phyloP scores from a whole-genome alignment of 2,329 filamentous ascomycete genomes.

The Grosmannia clavigera region DNA sequence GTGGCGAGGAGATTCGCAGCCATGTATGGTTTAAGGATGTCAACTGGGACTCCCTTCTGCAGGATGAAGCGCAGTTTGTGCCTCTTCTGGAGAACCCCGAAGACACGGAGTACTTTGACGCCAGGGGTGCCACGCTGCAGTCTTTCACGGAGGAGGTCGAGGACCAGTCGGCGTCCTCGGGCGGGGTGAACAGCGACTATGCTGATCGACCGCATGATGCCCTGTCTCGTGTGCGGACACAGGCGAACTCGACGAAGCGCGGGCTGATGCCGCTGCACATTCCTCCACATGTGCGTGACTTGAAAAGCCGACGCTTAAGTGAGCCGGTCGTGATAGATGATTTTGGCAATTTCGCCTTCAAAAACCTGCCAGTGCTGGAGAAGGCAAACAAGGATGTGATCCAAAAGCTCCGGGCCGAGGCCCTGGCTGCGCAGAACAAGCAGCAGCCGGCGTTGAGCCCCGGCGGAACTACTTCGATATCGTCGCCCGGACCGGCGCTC shows the following conservation, averaged over 20 bases:
- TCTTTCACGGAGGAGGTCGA: slow-evolving; percentile 91
- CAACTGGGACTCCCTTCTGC: slow-evolving; percentile 82
- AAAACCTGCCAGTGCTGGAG: slow-evolving; percentile 90
- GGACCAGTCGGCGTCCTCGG: slow-evolving; percentile 69
- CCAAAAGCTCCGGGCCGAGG: slow-evolving; percentile 86
- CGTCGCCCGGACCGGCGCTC: slow-evolving; percentile 52
- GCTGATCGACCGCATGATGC: slow-evolving; percentile 88
- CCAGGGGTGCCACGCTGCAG: slow-evolving; percentile 80
- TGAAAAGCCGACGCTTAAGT: slow-evolving; percentile 75
- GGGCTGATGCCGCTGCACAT: slow-evolving; percentile 93
- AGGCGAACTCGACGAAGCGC: slow-evolving; percentile 79
- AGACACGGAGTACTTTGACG: slow-evolving; percentile 95
- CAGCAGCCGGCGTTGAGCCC: slow-evolving; percentile 29
- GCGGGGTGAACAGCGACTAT: slow-evolving; percentile 58
- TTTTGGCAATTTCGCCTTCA: slow-evolving; percentile 93
- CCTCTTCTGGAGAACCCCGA: slow-evolving; percentile 87
- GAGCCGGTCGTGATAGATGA: slow-evolving; percentile 84
- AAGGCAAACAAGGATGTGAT: slow-evolving; percentile 99
- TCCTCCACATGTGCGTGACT: slow-evolving; percentile 86
- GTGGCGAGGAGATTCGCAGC: slow-evolving; percentile 79
- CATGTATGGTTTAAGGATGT: slow-evolving; percentile 82
- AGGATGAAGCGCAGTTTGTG: slow-evolving; percentile 93
- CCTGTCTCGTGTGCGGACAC: slow-evolving; percentile 73
- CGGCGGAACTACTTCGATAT: slow-evolving; percentile 24
- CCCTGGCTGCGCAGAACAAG: slow-evolving; percentile 57